Conservation (phyloP, 306 rosid species). For the Trichosanthes truncata region DNA sequence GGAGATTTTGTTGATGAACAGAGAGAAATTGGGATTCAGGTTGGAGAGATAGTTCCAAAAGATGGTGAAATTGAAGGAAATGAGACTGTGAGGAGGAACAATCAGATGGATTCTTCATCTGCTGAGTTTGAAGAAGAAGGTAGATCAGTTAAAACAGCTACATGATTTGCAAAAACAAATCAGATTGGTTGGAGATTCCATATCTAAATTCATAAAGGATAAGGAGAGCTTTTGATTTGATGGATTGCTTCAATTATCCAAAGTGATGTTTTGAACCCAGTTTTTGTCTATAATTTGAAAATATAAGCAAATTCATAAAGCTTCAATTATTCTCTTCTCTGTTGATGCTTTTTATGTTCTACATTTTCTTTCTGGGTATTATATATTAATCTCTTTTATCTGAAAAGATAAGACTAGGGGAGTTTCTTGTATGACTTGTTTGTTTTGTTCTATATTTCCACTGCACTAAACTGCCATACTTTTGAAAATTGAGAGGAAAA, state of each 20-base stretch:
- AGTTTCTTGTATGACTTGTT: background rate
- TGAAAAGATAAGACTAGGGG: background rate
- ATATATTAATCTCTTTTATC: background rate
- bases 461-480: background rate
- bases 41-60: conserved; percentile 18
- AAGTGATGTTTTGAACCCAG: background rate
- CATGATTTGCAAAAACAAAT: background rate
- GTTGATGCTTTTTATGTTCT: background rate
- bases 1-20: conserved; percentile 18
- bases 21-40: conserved; percentile 16
- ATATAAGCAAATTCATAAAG: background rate
- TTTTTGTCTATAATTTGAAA: background rate
- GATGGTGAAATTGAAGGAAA: background rate
- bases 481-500: background rate
- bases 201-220: background rate
- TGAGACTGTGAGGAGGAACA: background rate
- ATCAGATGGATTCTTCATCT: background rate
- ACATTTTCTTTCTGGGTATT: background rate
- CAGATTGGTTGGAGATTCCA: background rate
- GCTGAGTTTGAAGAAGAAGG: background rate
- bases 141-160: background rate
- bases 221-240: background rate
- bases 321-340: background rate
- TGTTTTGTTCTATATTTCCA: background rate
- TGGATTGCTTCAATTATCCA: background rate